These are phyloP conservation scores for Tilletia walkeri DNA, from an alignment of 1,284 basidiomycete species.

Conservation along the genomic window DNA sequence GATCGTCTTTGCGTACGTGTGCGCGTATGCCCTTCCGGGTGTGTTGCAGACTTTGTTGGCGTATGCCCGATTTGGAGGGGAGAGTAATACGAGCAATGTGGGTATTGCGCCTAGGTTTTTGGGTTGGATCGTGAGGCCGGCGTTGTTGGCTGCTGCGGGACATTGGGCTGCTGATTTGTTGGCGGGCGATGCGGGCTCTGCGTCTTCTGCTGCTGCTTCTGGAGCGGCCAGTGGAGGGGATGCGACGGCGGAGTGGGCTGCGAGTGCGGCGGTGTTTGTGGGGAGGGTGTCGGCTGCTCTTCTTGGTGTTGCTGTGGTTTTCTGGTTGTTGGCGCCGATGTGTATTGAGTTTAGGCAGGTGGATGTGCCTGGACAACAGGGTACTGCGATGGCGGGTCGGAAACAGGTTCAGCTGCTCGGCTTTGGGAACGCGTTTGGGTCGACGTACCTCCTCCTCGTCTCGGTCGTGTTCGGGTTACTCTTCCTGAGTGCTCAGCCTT, in stretches of 20 bases:
- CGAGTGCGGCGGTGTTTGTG: constrained; percentile 24
- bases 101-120: constrained; percentile 38
- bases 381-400: neutral
- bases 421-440: constrained; percentile 84
- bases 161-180: constrained; percentile 48
- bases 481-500: constrained; percentile 72
- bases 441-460: constrained; percentile 80
- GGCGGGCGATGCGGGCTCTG: neutral
- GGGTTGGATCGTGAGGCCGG: constrained; percentile 41
- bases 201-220: neutral
- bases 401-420: constrained; percentile 68
- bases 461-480: constrained; percentile 65
- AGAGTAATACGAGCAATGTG: constrained; percentile 27
- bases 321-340: constrained; percentile 48
- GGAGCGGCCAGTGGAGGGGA: neutral
- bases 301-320: constrained; percentile 29
- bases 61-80: neutral
- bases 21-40: constrained; percentile 33
- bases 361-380: neutral
- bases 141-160: constrained; percentile 39
- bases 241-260: constrained; percentile 21
- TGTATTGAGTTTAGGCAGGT: constrained; percentile 45
- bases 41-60: constrained; percentile 19
- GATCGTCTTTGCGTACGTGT: constrained; percentile 33
- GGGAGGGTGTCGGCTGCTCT: constrained; percentile 31